These are phyloP conservation scores for Hypoxylon sp. DNA, from an alignment of 2,329 filamentous ascomycete species.

Conservation along the genomic window DNA sequence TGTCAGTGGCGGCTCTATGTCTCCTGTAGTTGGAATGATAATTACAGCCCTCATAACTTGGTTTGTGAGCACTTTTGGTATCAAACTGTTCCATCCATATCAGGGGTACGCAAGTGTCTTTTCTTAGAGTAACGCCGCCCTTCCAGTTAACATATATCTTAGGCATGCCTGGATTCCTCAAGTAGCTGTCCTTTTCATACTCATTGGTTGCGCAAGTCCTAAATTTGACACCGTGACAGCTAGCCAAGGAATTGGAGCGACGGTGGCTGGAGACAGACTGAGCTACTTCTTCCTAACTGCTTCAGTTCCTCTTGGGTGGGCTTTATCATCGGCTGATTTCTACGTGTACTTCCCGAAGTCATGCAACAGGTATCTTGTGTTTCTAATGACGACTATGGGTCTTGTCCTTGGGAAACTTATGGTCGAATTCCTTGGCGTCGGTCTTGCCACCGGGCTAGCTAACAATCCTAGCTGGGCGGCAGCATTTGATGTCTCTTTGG, in stretches of 20 bases:
- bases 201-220: slow-evolving; percentile 73
- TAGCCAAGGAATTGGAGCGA: slow-evolving; percentile 66
- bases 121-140: neutral
- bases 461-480: slow-evolving; percentile 67
- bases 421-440: slow-evolving; percentile 73
- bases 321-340: slow-evolving; percentile 75
- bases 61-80: slow-evolving; percentile 77
- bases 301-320: slow-evolving; percentile 75
- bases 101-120: slow-evolving; percentile 63
- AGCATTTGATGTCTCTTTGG: slow-evolving; percentile 72
- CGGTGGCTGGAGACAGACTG: slow-evolving; percentile 70
- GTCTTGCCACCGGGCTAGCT: slow-evolving; percentile 71
- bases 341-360: slow-evolving; percentile 67
- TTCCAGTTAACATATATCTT: neutral
- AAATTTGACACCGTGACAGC: slow-evolving; percentile 69
- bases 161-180: slow-evolving; percentile 73
- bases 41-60: slow-evolving; percentile 74
- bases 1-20: slow-evolving; percentile 70
- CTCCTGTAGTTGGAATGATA: slow-evolving; percentile 76
- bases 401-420: slow-evolving; percentile 59
- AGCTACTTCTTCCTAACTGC: slow-evolving; percentile 80
- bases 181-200: slow-evolving; percentile 71
- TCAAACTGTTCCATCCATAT: slow-evolving; percentile 77
- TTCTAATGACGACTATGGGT: slow-evolving; percentile 57
- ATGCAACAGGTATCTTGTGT: slow-evolving; percentile 59